Percentiles rank a stretch among this genome's conserved stretches.
Conservation (phyloP, 352 stramenopile species). For the Pythium phragmitis region DNA sequence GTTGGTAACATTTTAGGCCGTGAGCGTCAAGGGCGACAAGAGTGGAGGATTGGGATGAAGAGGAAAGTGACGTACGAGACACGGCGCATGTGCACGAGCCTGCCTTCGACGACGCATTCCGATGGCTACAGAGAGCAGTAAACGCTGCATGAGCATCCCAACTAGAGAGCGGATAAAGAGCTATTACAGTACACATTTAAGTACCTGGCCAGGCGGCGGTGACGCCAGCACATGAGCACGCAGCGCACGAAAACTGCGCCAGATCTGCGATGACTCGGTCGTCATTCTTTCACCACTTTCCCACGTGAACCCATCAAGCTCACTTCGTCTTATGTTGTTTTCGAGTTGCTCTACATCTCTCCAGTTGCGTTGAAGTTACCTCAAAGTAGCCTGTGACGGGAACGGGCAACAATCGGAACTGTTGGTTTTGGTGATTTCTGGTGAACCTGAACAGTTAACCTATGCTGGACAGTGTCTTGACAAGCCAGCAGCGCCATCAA, state of each 20-base stretch:
- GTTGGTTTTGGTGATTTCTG: slow-evolving; percentile 26
- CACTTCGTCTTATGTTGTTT: slow-evolving; percentile 5
- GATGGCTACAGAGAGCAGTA: background rate
- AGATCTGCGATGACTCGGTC: slow-evolving; percentile 14
- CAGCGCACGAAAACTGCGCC: slow-evolving; percentile 53
- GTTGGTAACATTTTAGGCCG: background rate
- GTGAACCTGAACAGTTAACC: slow-evolving; percentile 21
- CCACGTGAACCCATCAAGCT: slow-evolving; percentile 7
- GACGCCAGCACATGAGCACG: slow-evolving; percentile 31
- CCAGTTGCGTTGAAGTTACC: slow-evolving; percentile 1
- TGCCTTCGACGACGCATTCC: slow-evolving; percentile 59
- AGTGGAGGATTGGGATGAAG: background rate
- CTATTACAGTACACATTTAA: background rate
- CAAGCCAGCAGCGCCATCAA: slow-evolving; percentile 15
- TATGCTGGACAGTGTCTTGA: slow-evolving; percentile 17
- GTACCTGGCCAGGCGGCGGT: slow-evolving; percentile 27
- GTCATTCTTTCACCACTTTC: slow-evolving; percentile 11
- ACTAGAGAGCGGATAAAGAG: background rate
- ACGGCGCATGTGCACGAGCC: slow-evolving; percentile 72
- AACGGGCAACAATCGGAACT: slow-evolving; percentile 18
- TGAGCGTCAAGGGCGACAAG: background rate
- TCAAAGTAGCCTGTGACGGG: slow-evolving; percentile 7
- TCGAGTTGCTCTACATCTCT: slow-evolving; percentile 4
- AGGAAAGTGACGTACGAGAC: slow-evolving; percentile 46
- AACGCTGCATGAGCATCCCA: background rate